A percentile compares a stretch with the other conserved stretches of the same genome.
These are phyloP conservation scores for Chlamydomonas applanata DNA, from an alignment of 139 green algal species.

Conservation along the genomic window DNA sequence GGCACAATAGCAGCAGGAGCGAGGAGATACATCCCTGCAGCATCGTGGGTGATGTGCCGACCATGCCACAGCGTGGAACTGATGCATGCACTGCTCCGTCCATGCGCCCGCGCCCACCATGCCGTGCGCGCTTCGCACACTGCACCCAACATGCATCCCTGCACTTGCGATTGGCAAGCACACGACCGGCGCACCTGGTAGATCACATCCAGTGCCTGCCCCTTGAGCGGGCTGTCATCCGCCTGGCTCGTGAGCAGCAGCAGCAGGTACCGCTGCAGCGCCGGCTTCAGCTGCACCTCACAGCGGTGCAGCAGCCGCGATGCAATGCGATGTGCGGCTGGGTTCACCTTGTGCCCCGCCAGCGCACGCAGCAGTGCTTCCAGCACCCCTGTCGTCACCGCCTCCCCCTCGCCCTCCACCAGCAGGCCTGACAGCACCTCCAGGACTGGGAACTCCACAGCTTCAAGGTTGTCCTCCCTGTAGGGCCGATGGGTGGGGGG, in stretches of 20 bases:
- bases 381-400: slow-evolving; percentile 23
- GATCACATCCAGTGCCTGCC: slow-evolving; percentile 20
- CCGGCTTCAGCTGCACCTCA: slow-evolving; percentile 47
- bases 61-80: too few species aligned
- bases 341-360: not conserved
- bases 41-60: too few species aligned
- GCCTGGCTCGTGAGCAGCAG: slow-evolving; percentile 22
- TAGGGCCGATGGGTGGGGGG: not conserved
- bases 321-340: slow-evolving; percentile 20
- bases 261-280: slow-evolving; percentile 56
- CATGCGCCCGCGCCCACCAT: too few species aligned
- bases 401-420: slow-evolving; percentile 17
- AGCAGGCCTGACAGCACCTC: slow-evolving; percentile 41
- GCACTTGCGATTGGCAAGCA: too few species aligned
- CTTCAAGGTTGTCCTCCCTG: slow-evolving; percentile 41
- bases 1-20: too few species aligned
- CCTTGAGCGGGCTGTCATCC: too few species aligned
- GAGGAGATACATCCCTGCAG: too few species aligned
- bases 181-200: slow-evolving; percentile 35
- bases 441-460: slow-evolving; percentile 17
- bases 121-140: too few species aligned
- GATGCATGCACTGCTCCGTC: too few species aligned
- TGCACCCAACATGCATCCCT: too few species aligned
- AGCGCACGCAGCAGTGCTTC: slow-evolving; percentile 39
- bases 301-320: slow-evolving; percentile 48